Conservation (phyloP, 2,329 filamentous ascomycete genomes). For the Cladosporium sp. region DNA sequence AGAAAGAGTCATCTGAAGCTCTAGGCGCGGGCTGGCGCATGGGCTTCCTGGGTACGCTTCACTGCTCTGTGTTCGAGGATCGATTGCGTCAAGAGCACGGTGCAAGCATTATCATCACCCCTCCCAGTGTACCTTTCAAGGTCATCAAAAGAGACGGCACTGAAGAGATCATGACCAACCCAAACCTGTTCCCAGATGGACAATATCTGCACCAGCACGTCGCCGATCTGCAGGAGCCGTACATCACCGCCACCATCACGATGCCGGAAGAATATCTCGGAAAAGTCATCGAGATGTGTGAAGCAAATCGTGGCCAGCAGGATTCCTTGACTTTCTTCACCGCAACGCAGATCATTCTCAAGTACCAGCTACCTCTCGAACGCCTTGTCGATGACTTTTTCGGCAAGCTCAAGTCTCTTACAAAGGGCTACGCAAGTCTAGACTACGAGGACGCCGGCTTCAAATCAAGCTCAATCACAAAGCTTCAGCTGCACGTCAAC, state of each 20-base stretch:
- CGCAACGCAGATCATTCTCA: slow-evolving; percentile 85
- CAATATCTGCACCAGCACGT: slow-evolving; percentile 54
- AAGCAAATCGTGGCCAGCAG: slow-evolving; percentile 82
- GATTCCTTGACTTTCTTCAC: slow-evolving; percentile 88
- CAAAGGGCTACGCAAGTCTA: slow-evolving; percentile 91
- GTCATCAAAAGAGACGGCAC: slow-evolving; percentile 73
- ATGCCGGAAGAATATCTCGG: slow-evolving; percentile 92
- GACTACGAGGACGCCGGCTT: slow-evolving; percentile 97
- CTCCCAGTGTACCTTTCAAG: slow-evolving; percentile 89
- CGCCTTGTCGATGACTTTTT: slow-evolving; percentile 96
- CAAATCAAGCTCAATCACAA: slow-evolving; percentile 72
- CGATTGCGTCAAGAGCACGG: slow-evolving; percentile 91
- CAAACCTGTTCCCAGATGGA: slow-evolving; percentile 79
- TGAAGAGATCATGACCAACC: slow-evolving; percentile 77
- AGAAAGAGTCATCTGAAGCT: slow-evolving; percentile 92
- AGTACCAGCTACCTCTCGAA: slow-evolving; percentile 82
- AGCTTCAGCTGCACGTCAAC: slow-evolving; percentile 90
- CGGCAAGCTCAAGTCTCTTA: slow-evolving; percentile 87
- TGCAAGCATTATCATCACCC: slow-evolving; percentile 91
- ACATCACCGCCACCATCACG: slow-evolving; percentile 78
- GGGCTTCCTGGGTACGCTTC: slow-evolving; percentile 91
- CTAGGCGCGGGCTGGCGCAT: slow-evolving; percentile 90
- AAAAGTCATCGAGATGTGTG: slow-evolving; percentile 90
- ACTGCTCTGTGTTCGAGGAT: slow-evolving; percentile 99
- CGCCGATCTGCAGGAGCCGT: slow-evolving; percentile 65